phyloP scores from a whole-genome alignment of 306 rosid genomes.

The Cucumis hystrix region DNA sequence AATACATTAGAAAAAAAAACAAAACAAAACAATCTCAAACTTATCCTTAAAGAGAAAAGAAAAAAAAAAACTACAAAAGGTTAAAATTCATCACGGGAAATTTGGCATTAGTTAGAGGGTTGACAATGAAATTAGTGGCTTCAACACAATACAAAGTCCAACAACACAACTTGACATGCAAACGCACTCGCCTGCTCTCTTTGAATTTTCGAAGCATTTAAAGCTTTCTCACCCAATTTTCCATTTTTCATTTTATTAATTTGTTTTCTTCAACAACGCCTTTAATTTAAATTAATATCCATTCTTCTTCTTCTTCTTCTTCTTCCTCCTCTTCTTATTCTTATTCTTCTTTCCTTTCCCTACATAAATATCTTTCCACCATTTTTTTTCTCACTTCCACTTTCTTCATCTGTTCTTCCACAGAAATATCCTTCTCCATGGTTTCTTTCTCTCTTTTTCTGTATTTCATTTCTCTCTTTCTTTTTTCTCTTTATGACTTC shows the following conservation, averaged over 20 bases:
- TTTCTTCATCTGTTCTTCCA: background rate
- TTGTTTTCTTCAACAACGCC: background rate
- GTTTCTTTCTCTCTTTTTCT: background rate
- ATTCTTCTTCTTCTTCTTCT: no score
- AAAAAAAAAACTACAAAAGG: background rate
- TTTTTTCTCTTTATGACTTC: background rate
- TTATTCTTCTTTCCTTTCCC: background rate
- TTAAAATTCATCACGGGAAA: background rate
- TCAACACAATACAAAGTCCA: background rate
- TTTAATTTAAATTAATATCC: background rate
- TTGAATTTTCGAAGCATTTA: background rate
- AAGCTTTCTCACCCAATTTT: background rate
- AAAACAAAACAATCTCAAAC: background rate
- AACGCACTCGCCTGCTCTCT: background rate
- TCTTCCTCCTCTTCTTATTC: background rate
- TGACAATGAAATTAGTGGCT: background rate
- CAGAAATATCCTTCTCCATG: background rate
- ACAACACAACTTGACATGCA: background rate
- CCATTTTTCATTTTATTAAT: background rate
- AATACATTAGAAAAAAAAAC: no score
- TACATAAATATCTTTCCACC: background rate
- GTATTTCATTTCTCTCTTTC: no score
- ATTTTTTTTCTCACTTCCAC: background rate
- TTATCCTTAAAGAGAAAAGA: background rate
- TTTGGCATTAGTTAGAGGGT: background rate